Base-by-base conservation (phyloP, 2,329 filamentous ascomycete species). In the Thielaviopsis cerberus region DNA sequence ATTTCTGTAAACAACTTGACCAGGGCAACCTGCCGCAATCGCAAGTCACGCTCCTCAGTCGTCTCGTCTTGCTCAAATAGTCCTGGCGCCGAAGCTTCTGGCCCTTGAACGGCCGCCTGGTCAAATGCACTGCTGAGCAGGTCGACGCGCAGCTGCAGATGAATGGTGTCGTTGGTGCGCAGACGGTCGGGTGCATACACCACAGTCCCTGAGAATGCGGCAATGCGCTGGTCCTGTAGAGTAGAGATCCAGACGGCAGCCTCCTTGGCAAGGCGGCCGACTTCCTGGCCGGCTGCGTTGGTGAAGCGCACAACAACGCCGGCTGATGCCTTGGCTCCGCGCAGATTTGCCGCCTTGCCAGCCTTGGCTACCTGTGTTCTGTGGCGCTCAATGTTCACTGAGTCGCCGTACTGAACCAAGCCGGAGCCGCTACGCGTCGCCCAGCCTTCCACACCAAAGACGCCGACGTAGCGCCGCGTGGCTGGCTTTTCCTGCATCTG, bases 301-400 rank as follows among this genome's bases (percentile, higher is more conserved):
- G 86, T 94, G 66, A 98, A 97, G 1, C 92, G 82, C 25, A 97
- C 94, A 61, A 98, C 79, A 5, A 95, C 82, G 71, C 98, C 92
- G 22, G 83, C 78, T 53, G 86, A 82, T 64, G 81, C 82, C 41
- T 81, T 79, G 0, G 76, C 72, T n/a, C 76, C 73, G 11, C 75
- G 72, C 55, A 70, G 73, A 5, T 72, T 65, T 34, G 71, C 69
- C 1, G 65, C 65, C 1, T 69, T 65, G 0, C 67, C 66, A 20
- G 51, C n/a, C n/a, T n/a, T 34, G 30, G 56, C 22, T 54, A 51
- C 1, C 13, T 26, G 11, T 26, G 81, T 68, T 85, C 90, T 17
- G 60, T 88, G 82, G 51, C 92, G 82, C 70, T 97, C 91, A 51
- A 98, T 94, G 54, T 77, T 82, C 59, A 98, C 81, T n/a, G 72